Base-by-base conservation (phyloP, 345 rosid species). In the Clausena lansium region DNA sequence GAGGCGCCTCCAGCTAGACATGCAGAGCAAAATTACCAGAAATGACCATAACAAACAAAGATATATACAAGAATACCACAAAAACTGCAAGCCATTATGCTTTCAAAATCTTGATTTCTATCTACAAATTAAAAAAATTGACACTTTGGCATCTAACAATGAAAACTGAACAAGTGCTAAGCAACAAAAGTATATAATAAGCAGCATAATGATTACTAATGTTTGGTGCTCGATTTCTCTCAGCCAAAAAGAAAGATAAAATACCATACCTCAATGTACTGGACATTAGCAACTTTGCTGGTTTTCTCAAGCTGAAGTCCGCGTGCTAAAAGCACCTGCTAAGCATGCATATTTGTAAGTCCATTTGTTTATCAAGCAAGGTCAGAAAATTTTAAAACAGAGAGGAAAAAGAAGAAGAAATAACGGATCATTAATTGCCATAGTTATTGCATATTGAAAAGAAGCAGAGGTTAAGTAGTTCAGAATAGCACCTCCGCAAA, bases 241-340 rank as follows among this genome's bases (percentile, higher is more conserved):
- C 41, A 4, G 28, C 39, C 10, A 41, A 50, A 28, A 32, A 28
- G 27, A 41, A 41, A 28, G 38, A 66, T 63, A 30, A 62, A 62
- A 20, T 28, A 62, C 13, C 9, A n/a, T 60, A 95, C 98, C 98
- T 91, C 91, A 1, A 86, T 81, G 82, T 88, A 95, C 85, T 76
- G 82, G 76, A 95, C 66, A 81, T 92, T 95, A 73, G 87, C 86
- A 75, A 82, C 98, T 87, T 88, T 93, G 86, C 91, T 84, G 74
- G 88, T 92, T 83, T 92, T 92, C 88, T 93, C 98, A n/a, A 92
- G 98, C 84, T 93, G 98, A 77, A 93, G 91, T 25, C 93, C 94
- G 2, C 91, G 94, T 0, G 98, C 98, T 84, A 95, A 79, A 38
- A 93, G 78, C 67, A 93, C 84, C 98, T 94, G 81, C 72, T 77